Evolutionary conservation across 192 early-diverging fungal genomes (phyloP), one percentile per base, ranked within the genome.

Genomic region (Globomyces pollinis-pini): DNA sequence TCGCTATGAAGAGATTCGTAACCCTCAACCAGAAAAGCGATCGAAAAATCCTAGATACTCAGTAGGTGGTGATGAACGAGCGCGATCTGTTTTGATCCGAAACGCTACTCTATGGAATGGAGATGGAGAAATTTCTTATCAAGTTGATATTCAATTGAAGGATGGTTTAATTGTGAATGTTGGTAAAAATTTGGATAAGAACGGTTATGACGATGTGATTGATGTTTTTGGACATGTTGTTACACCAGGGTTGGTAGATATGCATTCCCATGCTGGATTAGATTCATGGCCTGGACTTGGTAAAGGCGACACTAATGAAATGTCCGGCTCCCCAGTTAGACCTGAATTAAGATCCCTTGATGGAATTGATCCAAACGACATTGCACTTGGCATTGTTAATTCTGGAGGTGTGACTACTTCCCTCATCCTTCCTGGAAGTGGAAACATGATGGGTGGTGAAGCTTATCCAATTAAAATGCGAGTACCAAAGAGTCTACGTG

Each of bases 191-290:
- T 20, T 57, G 15, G 55, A 24, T 7, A 26, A 28, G 15, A 28
- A 42, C 11, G 9, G n/a, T 29, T 15, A 44, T n/a, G 57, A 20
- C 1, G 18, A 64, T 16, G 31, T 66, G 2, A 41, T 89, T 12
- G 81, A 91, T 62, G 76, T 84, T 39, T 69, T 79, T 32, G 83
- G 81, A 2, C 75, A 80, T 34, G 71, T 75, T 38, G 66, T 91
- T 18, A 85, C 86, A 7, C 89, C 89, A 15, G 89, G 89, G 39
- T 73, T 91, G 34, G 79, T 91, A 2, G 89, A 89, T 59, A 83
- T 84, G 85, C 72, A 77, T 36, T n/a, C n/a, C 21, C 88, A 91
- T 67, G 59, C 77, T 13, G 88, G 88, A 7, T 65, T 86, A 1
- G 68, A 64, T 38, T 80, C 78, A 0, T 88, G 81, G 83, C 88